phyloP scores from a whole-genome alignment of 164 flowering plant genomes.

The Amborella trichopoda region DNA sequence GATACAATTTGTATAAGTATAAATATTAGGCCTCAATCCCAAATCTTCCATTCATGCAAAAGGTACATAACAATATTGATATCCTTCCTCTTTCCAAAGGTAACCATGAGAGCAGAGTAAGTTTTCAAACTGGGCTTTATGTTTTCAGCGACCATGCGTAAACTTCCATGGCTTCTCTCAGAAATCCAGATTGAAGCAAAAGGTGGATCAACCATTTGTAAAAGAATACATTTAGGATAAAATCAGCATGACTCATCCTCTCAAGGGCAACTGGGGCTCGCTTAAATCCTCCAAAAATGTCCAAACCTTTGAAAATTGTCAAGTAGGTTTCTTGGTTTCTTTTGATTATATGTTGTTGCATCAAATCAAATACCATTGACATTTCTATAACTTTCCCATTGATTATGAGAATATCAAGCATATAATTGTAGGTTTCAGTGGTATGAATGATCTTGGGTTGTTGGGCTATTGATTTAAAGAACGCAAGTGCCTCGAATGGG shows the following conservation, averaged over 20 bases:
- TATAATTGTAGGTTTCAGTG: slow-evolving; percentile 70
- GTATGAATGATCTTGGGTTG: slow-evolving; percentile 45
- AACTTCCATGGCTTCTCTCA: slow-evolving; percentile 55
- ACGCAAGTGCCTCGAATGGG: slow-evolving; percentile 34
- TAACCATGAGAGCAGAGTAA: slow-evolving; percentile 92
- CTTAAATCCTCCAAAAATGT: slow-evolving; percentile 52
- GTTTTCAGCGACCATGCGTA: slow-evolving; percentile 69
- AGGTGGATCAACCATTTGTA: slow-evolving; percentile 82
- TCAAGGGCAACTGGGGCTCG: slow-evolving; percentile 51
- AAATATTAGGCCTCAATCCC: slow-evolving; percentile 80
- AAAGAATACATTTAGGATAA: slow-evolving; percentile 72
- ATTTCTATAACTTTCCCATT: slow-evolving; percentile 51
- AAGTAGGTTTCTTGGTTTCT: slow-evolving; percentile 59
- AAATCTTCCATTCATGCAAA: slow-evolving; percentile 67
- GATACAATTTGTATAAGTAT: slow-evolving; percentile 84
- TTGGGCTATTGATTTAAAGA: slow-evolving; percentile 47
- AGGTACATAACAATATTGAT: slow-evolving; percentile 53
- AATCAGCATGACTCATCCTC: slow-evolving; percentile 51
- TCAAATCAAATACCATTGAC: slow-evolving; percentile 66
- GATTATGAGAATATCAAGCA: slow-evolving; percentile 67
- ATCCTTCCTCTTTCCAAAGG: slow-evolving; percentile 71
- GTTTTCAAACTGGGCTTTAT: slow-evolving; percentile 79
- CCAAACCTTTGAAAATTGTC: slow-evolving; percentile 49
- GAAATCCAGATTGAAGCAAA: slow-evolving; percentile 56
- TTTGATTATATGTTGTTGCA: slow-evolving; percentile 79